These are phyloP conservation scores for Tagetes patula DNA, from an alignment of 129 eudicot genomes.

Conservation along the genomic window DNA sequence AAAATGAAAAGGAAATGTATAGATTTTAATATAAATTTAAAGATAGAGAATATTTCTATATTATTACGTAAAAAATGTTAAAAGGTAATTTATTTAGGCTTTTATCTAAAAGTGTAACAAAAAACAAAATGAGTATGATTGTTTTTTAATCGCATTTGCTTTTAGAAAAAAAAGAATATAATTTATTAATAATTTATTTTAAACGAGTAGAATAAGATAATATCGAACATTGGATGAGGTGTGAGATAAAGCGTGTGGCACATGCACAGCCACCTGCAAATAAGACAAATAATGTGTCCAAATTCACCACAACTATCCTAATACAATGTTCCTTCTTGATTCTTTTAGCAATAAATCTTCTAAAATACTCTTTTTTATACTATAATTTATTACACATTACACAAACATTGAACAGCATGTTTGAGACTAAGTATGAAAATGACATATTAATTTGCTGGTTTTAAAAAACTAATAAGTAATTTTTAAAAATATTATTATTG, in stretches of 20 bases:
- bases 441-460: no score
- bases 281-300: conserved; percentile 61
- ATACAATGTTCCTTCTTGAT: conserved; percentile 24
- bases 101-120: not conserved
- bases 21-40: no score
- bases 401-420: no score
- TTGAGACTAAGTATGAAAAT: no score
- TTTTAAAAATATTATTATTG: no score
- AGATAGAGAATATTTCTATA: no score
- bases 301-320: conserved; percentile 38
- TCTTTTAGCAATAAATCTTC: not conserved
- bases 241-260: conserved; percentile 54
- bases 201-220: conserved; percentile 26
- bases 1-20: no score
- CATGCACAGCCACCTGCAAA: conserved; percentile 58
- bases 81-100: not conserved
- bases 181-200: not conserved
- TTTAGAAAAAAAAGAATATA: not conserved
- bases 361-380: no score
- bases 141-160: not conserved
- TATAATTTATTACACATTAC: no score
- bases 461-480: no score
- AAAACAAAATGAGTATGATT: not conserved
- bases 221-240: conserved; percentile 32
- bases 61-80: no score